Evolutionary conservation across 2,329 filamentous ascomycete species (phyloP).

Genomic region (Myriangium duriaei): DNA sequence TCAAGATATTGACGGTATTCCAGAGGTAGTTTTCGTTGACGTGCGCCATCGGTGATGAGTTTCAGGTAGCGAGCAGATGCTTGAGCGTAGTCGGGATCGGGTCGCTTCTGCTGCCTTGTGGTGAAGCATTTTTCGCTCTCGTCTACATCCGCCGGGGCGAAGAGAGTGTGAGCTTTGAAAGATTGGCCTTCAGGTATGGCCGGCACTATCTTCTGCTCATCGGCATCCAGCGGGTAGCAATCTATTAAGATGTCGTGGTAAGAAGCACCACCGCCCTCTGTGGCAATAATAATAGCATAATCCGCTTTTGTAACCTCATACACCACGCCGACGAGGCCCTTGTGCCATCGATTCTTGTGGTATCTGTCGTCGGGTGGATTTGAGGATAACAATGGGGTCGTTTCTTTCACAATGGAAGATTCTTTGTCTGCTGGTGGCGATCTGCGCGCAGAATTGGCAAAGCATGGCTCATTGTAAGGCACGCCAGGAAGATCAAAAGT

Average conservation of each 20-base stretch:
- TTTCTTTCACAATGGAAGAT: slow-evolving; percentile 23
- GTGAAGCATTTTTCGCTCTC: slow-evolving; percentile 15
- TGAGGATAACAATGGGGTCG: slow-evolving; percentile 20
- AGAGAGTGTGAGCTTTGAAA: slow-evolving; percentile 78
- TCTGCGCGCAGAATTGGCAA: slow-evolving; percentile 64
- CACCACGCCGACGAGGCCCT: slow-evolving; percentile 80
- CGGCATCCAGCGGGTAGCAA: slow-evolving; percentile 54
- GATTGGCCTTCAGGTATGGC: slow-evolving; percentile 48
- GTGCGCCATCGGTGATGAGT: slow-evolving; percentile 64
- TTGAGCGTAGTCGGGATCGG: slow-evolving; percentile 62
- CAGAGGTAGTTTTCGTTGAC: slow-evolving; percentile 64
- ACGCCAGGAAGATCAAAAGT: slow-evolving; percentile 78
- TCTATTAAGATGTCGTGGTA: slow-evolving; percentile 75
- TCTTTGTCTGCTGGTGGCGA: slow-evolving; percentile 24
- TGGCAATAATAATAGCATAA: slow-evolving; percentile 75
- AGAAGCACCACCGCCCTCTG: slow-evolving; percentile 74
- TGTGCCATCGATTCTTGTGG: slow-evolving; percentile 55
- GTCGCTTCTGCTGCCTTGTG: slow-evolving; percentile 33
- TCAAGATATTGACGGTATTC: slow-evolving; percentile 67
- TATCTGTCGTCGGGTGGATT: slow-evolving; percentile 22
- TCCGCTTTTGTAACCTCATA: slow-evolving; percentile 83
- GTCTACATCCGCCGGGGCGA: slow-evolving; percentile 42
- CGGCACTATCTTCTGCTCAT: slow-evolving; percentile 46
- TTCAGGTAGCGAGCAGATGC: slow-evolving; percentile 73
- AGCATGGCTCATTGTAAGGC: slow-evolving; percentile 82